Base-by-base conservation (phyloP, 441 rosid species). In the Hura crepitans region DNA sequence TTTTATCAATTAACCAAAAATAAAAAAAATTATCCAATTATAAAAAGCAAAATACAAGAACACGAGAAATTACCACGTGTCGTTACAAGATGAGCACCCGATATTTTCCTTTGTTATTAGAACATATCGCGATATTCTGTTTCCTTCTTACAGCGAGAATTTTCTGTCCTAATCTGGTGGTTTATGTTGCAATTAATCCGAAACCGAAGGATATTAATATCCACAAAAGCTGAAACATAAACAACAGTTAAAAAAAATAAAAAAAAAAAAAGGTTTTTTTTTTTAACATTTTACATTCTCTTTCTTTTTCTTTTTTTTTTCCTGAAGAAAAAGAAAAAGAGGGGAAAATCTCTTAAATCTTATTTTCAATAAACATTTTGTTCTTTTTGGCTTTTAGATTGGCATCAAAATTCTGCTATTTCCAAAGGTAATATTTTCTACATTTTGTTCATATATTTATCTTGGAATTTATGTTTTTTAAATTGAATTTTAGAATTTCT, bases 401-500 rank as follows among this genome's bases (percentile, higher is more conserved):
- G 13, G 72, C 71, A 9, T 56, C n/a, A 43, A 70, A 51, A 37
- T 18, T 65, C 15, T 46, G 18, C 59, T 54, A 71, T 8, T 37
- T 75, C 47, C 45, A 10, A 77, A 68, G 84, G 85, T 73, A 81
- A 49, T 51, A 57, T 49, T 25, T 33, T 15, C 27, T 57, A 70
- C 47, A 11, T 0, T 54, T 33, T 23, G n/a, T 45, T 35, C 4
- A 13, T 15, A 15, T 37, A n/a, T 4, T 20, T 74, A 6, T 1
- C 42, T 35, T 47, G 12, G 65, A 59, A 46, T 28, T 11, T n/a
- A 6, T 3, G 1, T 35, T 35, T 35, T 35, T 35, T 35, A 1
- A 1, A 1, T 4, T 39, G 0, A 7, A 7, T 39, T 39, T 39
- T 7, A 7, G 22, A 42, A 20, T 22, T n/a, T 13, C 10, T 5